Evolutionary conservation across 306 rosid genomes (phyloP), one percentile per base, ranked within the genome.

Genomic region (Hippophae gyantsensis): DNA sequence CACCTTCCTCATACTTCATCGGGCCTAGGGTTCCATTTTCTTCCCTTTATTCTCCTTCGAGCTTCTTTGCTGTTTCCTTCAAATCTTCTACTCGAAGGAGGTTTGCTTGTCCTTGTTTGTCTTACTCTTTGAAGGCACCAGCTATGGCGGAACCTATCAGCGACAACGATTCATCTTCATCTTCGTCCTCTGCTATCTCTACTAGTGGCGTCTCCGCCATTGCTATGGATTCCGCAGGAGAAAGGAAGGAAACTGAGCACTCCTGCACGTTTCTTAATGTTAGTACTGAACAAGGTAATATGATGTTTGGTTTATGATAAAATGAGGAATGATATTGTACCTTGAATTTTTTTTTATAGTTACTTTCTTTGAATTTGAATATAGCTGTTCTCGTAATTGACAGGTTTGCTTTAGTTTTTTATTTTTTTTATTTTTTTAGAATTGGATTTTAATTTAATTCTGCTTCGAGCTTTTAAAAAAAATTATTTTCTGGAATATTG

Each of bases 231-330:
- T 57, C 78, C 8, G 53, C 32, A 7, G 56, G 60, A 8, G 68
- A 66, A 27, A 32, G 56, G 54, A 68, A 61, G 40, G 79, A 57
- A 62, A 52, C 38, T 6, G n/a, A 48, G 45, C 80, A 71, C 43
- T 81, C 81, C 12, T 76, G 74, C 69, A 64, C 67, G 54, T 81
- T 81, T 62, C 78, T 81, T 27, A 57, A 68, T 70, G 76, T 71
- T 14, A 52, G 65, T 50, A 46, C 74, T 13, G 76, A 68, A 69
- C 62, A 65, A 73, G 86, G 86, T 77, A 13, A 18, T 72, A 6
- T 41, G 9, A 32, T 46, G 56, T 52, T 43, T 65, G 40, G 43
- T 52, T 48, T 43, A 10, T 50, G 67, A 53, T 6, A 53, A 46
- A 43, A 59, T 52, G 40, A 11, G 57, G 41, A 53, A 23, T 7